Conservation (phyloP, 371 early-diverging fungal genomes). For the Apophysomyces trapeziformis region DNA sequence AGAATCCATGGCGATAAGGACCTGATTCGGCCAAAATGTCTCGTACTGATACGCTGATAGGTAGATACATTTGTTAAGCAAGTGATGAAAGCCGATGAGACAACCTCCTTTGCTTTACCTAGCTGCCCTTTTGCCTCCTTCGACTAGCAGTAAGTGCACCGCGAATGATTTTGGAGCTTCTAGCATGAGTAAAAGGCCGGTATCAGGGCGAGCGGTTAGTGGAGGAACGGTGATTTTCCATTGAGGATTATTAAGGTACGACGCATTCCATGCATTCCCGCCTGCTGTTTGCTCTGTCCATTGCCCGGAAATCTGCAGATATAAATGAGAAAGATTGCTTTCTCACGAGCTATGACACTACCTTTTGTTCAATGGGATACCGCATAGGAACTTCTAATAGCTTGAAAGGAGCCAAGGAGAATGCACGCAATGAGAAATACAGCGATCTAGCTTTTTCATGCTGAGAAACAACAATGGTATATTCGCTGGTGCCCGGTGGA, state of each 20-base stretch:
- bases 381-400: slow-evolving; percentile 69
- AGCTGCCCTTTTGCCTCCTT: slow-evolving; percentile 72
- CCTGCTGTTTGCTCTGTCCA: slow-evolving; percentile 87
- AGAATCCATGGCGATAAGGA: slow-evolving; percentile 73
- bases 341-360: slow-evolving; percentile 19
- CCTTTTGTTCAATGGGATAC: slow-evolving; percentile 64
- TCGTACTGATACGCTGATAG: slow-evolving; percentile 62
- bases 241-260: slow-evolving; percentile 81
- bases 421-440: slow-evolving; percentile 76
- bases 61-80: neutral
- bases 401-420: slow-evolving; percentile 68
- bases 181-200: slow-evolving; percentile 57
- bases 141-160: slow-evolving; percentile 72
- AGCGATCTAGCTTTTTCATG: slow-evolving; percentile 72
- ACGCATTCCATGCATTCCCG: slow-evolving; percentile 72
- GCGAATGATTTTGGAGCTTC: slow-evolving; percentile 71
- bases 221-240: slow-evolving; percentile 66
- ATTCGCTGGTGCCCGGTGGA: slow-evolving; percentile 61
- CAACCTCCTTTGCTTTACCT: slow-evolving; percentile 31
- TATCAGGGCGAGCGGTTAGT: slow-evolving; percentile 20
- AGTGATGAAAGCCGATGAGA: neutral
- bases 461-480: slow-evolving; percentile 84
- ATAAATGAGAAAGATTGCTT: neutral
- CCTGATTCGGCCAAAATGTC: slow-evolving; percentile 74
- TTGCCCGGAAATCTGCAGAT: slow-evolving; percentile 53